Evolutionary conservation across 179 eudicot species (phyloP).

Genomic region (Spergularia azorica): DNA sequence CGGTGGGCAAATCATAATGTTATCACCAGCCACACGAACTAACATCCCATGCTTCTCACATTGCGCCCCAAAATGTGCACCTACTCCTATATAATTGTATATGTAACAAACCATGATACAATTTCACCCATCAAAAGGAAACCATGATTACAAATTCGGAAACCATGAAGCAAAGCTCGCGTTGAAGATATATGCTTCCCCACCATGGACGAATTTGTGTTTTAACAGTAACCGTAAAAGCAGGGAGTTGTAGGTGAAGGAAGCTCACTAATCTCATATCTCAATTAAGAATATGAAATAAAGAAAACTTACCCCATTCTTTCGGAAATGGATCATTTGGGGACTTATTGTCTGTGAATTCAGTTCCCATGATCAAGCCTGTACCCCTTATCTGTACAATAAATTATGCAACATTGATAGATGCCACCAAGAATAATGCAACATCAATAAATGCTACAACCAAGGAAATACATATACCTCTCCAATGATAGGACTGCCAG

Average conservation of each 20-base stretch:
- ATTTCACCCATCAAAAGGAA: neutral
- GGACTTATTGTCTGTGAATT: constrained; percentile 84
- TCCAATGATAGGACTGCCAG: constrained; percentile 90
- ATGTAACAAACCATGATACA: no score
- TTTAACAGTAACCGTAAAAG: neutral
- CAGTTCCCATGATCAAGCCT: constrained; percentile 86
- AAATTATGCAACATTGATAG: constrained; percentile 1
- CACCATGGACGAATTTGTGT: constrained; percentile 9
- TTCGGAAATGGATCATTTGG: constrained; percentile 84
- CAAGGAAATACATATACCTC: constrained; percentile 55
- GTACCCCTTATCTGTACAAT: constrained; percentile 75
- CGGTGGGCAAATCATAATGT: constrained; percentile 88
- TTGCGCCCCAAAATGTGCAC: constrained; percentile 81
- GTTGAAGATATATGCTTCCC: neutral
- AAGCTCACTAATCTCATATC: neutral
- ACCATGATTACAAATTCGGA: neutral
- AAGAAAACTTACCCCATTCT: constrained; percentile 66
- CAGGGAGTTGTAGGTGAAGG: neutral
- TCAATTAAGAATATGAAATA: neutral
- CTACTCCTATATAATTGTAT: constrained; percentile 48
- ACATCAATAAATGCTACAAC: constrained; percentile 1
- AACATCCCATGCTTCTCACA: constrained; percentile 90
- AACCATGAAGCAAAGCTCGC: neutral
- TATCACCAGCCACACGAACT: constrained; percentile 89
- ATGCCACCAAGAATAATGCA: constrained; percentile 4